Evolutionary conservation across 148 eudicot genomes (phyloP), one percentile per base, ranked within the genome.

Genomic region (Rheum nobile): DNA sequence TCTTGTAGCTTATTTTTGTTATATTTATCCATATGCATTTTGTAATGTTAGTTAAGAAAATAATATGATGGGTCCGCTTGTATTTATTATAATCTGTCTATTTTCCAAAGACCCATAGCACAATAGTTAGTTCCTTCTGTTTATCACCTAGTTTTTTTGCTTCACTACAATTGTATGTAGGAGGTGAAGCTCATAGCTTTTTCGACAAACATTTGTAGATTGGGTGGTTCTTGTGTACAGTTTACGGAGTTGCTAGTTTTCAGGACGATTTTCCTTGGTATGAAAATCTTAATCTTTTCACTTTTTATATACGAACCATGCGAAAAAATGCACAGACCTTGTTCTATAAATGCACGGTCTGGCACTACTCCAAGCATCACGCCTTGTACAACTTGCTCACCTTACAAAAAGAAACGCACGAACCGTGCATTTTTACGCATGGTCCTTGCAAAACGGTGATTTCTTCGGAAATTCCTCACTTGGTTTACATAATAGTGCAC

Each of bases 41-140:
- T 42, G 77, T 82, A 34, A 74, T 75, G 83, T 83, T 84, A 84
- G 86, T 75, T 47, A 19, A 21, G 21, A 52, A 52, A 52, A 52
- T 8, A 52, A 52, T 52, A 11, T 21, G 26, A 52, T 21, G 59
- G 59, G 59, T 52, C 59, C 85, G 82, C 84, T 80, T 81, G 26
- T 67, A 80, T 77, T 89, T 71, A 84, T 59, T 82, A 79, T 86
- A 81, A 52, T 85, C 84, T 52, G 50, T 65, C 11, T 29, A 78
- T 63, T 84, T 70, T 79, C 79, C 50, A 77, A 37, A 6, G 59
- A 71, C 84, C 80, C 81, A 74, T 86, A 80, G 8, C 48, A n/a
- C 31, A 41, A 31, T 48, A 6, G 82, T 80, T 22, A 5, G 19
- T 24, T 67, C 73, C 38, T 55, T 28, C 28, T 21, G 28, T 52